Percentiles rank a stretch among this genome's conserved stretches.
Evolutionary conservation across 169 alveolate species (phyloP).

Genomic region (Plasmodium adleri): DNA sequence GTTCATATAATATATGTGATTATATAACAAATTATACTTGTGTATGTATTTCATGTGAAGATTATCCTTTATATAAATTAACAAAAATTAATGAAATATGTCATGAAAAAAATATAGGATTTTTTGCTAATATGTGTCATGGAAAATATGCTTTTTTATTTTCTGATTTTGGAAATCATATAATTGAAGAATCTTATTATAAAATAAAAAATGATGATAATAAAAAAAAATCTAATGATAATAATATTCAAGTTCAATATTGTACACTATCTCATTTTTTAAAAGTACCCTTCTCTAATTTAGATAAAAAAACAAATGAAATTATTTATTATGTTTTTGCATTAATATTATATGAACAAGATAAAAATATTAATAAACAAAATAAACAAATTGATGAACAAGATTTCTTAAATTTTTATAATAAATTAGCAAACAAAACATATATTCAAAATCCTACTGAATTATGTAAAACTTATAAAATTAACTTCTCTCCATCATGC

Average conservation of each 20-base stretch:
- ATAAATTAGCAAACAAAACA: conserved; percentile 37
- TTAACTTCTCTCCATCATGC: conserved; percentile 44
- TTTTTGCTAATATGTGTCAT: conserved; percentile 78
- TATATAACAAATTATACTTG: conserved; percentile 56
- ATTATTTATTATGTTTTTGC: conserved; percentile 77
- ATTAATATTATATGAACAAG: conserved; percentile 62
- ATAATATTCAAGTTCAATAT: conserved; percentile 71
- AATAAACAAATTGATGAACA: conserved; percentile 25
- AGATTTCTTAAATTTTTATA: conserved; percentile 34
- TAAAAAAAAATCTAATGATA: conserved; percentile 34
- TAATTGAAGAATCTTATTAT: conserved; percentile 78
- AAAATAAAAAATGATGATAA: conserved; percentile 20
- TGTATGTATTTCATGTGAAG: conserved; percentile 77
- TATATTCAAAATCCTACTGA: conserved; percentile 18
- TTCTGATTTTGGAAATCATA: conserved; percentile 79
- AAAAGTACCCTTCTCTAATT: conserved; percentile 65
- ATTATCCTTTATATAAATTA: conserved; percentile 79
- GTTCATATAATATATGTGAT: conserved; percentile 3
- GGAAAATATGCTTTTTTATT: conserved; percentile 82
- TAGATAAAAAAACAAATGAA: conserved; percentile 32
- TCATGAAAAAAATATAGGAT: conserved; percentile 77
- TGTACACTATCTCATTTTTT: conserved; percentile 77
- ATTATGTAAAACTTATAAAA: conserved; percentile 54
- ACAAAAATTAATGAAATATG: conserved; percentile 76
- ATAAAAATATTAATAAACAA: conserved; percentile 34